Evolutionary conservation across 495 filamentous ascomycete species (phyloP).

Genomic region (Penicillium taxi): DNA sequence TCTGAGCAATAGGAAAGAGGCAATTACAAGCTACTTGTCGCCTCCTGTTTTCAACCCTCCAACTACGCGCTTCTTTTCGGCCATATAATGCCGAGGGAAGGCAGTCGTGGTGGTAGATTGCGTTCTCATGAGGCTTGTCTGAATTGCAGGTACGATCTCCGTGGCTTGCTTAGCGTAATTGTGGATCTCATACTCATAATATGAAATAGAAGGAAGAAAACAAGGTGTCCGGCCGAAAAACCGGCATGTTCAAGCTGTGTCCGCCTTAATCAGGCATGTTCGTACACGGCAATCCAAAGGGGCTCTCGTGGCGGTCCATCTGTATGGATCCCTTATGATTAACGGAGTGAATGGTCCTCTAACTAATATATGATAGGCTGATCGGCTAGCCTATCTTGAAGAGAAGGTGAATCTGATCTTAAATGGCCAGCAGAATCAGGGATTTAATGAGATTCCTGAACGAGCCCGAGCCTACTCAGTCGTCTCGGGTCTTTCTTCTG

Average conservation of each 20-base stretch:
- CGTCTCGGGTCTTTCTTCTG: constrained; percentile 14
- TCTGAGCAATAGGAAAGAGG: too few relatives aligned
- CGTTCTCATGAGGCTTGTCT: constrained; percentile 41
- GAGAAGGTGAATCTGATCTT: constrained; percentile 42
- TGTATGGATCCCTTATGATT: too few relatives aligned
- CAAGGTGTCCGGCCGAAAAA: constrained; percentile 40
- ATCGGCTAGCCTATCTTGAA: constrained; percentile 38
- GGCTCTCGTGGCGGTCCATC: constrained; percentile 25
- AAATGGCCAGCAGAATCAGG: constrained; percentile 27
- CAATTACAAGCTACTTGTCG: too few relatives aligned
- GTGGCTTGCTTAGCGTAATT: background rate
- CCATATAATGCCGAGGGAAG: constrained; percentile 29
- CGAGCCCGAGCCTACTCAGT: constrained; percentile 14
- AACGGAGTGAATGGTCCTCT: too few relatives aligned
- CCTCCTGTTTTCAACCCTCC: too few relatives aligned
- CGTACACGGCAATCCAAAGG: constrained; percentile 26
- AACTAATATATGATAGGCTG: constrained; percentile 30
- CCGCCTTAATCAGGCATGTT: constrained; percentile 35
- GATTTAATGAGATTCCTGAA: background rate
- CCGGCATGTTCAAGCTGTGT: constrained; percentile 40
- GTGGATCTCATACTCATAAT: constrained; percentile 3
- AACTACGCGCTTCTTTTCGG: background rate
- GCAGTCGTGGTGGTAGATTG: constrained; percentile 33
- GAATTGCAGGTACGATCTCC: constrained; percentile 30
- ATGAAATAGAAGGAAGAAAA: constrained; percentile 36